Conservation (phyloP, 1,139 yeast genomes). For the Geotrichum armillariae region DNA sequence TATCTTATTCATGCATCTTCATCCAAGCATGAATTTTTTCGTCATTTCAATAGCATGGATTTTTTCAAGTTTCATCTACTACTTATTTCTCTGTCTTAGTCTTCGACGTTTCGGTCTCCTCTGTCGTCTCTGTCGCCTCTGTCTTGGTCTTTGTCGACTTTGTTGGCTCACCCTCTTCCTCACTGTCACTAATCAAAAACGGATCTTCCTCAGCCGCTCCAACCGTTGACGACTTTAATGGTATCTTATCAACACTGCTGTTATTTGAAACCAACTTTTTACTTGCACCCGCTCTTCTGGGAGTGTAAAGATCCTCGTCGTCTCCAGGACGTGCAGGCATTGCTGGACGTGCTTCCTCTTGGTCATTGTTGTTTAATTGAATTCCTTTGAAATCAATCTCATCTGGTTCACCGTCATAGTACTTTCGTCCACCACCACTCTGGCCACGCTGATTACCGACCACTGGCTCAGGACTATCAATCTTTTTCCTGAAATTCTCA, state of each 20-base stretch:
- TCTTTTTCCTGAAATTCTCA: conserved; percentile 62
- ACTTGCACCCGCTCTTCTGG: background rate
- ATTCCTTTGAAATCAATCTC: conserved; percentile 27
- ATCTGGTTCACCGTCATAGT: conserved; percentile 22
- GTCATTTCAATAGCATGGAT: too few species aligned
- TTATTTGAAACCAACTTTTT: background rate
- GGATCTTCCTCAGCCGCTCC: conserved; percentile 56
- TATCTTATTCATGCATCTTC: too few species aligned
- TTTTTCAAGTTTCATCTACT: too few species aligned
- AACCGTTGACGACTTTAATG: conserved; percentile 55
- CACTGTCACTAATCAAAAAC: conserved; percentile 71
- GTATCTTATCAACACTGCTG: conserved; percentile 46
- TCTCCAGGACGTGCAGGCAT: conserved; percentile 1
- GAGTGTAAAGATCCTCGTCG: conserved; percentile 1
- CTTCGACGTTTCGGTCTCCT: too few species aligned
- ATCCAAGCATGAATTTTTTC: too few species aligned
- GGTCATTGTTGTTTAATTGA: conserved; percentile 6
- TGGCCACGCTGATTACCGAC: conserved; percentile 20
- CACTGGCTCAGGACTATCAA: conserved; percentile 39
- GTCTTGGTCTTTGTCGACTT: too few species aligned
- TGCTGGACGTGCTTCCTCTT: background rate
- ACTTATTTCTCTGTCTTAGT: too few species aligned
- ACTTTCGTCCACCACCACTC: conserved; percentile 1
- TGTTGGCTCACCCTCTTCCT: conserved; percentile 60
- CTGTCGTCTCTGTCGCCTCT: too few species aligned